Percentiles rank a stretch among this genome's conserved stretches.
These are phyloP conservation scores for Nicotiana benthamiana DNA, from an alignment of 257 asterid species.

Conservation along the genomic window DNA sequence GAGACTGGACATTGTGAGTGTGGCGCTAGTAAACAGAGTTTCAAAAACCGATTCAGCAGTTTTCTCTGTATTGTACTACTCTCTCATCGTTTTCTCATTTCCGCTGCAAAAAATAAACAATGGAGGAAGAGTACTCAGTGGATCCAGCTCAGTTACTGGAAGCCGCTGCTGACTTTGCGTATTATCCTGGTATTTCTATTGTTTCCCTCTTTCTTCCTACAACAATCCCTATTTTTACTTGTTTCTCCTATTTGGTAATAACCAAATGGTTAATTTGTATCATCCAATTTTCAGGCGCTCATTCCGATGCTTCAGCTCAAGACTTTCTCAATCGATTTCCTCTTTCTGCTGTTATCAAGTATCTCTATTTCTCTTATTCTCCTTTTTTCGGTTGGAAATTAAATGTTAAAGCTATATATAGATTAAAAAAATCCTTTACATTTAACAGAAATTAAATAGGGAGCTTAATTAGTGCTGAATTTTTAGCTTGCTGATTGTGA, in stretches of 20 bases:
- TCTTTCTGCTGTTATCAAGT: constrained; percentile 73
- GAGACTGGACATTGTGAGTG: neutral
- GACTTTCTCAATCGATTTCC: constrained; percentile 77
- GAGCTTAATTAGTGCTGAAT: neutral
- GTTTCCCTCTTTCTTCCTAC: too few species aligned
- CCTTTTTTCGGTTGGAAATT: neutral
- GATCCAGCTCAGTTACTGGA: constrained; percentile 64
- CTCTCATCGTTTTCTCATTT: neutral
- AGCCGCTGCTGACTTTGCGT: constrained; percentile 69
- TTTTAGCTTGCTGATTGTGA: constrained; percentile 1
- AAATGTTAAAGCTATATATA: neutral
- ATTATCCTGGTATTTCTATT: constrained; percentile 34
- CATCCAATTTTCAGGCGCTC: constrained; percentile 42
- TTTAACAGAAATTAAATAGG: neutral
- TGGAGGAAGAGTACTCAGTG: constrained; percentile 74
- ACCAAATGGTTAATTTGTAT: neutral
- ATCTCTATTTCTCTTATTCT: neutral
- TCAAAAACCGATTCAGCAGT: neutral
- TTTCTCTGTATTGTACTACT: neutral
- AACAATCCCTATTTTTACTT: neutral
- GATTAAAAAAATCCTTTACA: neutral
- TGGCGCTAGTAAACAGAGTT: neutral
- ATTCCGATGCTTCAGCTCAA: constrained; percentile 59
- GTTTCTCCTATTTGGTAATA: neutral
- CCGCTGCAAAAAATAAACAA: neutral